These are phyloP conservation scores for Moesziomyces aphidis DNA, from an alignment of 1,284 basidiomycete species.

Conservation along the genomic window DNA sequence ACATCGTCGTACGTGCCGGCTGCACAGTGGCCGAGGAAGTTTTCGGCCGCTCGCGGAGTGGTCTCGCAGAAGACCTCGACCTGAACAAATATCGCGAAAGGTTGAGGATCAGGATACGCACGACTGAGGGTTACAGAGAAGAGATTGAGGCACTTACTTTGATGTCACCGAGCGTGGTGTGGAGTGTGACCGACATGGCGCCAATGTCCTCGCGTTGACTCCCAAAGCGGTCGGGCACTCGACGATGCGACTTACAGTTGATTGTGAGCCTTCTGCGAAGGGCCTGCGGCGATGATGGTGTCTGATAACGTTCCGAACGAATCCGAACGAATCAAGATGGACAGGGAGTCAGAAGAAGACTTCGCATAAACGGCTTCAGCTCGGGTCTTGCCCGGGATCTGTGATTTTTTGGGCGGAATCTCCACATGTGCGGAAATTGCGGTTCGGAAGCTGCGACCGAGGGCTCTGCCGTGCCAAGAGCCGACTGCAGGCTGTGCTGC, in stretches of 20 bases:
- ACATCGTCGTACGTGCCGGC: constrained; percentile 87
- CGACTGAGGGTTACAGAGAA: too few species aligned
- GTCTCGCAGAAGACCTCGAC: constrained; percentile 97
- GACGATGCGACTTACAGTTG: neutral
- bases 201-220: neutral
- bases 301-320: too few species aligned
- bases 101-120: neutral
- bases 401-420: neutral
- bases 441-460: neutral
- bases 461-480: neutral
- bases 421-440: neutral
- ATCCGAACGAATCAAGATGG: too few species aligned
- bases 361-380: too few species aligned
- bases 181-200: constrained; percentile 88
- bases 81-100: constrained; percentile 70
- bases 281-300: too few species aligned
- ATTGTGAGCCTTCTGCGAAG: neutral
- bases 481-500: neutral
- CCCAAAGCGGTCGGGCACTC: neutral
- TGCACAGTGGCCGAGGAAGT: constrained; percentile 93
- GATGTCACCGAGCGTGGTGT: constrained; percentile 92
- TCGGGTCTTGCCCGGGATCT: neutral
- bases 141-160: constrained; percentile 75
- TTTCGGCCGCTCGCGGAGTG: constrained; percentile 94
- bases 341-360: too few species aligned